phyloP scores from a whole-genome alignment of 305 asterid species.

The Solanum hybrid region DNA sequence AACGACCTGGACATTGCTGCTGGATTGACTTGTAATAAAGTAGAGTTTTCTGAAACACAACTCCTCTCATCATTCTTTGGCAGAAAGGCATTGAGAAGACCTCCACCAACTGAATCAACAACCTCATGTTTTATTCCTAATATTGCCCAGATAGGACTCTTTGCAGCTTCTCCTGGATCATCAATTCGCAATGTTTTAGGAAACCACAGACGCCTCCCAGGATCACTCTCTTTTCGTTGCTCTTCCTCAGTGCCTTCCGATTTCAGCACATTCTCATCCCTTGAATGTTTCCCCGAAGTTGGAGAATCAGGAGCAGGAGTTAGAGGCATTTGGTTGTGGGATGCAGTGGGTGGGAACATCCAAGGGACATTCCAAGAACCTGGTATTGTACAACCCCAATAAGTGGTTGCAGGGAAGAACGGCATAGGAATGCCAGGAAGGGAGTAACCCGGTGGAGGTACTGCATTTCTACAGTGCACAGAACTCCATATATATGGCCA shows the following conservation, averaged over 20 bases:
- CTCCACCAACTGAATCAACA: conserved; percentile 24
- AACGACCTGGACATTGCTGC: conserved; percentile 80
- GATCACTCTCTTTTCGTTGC: conserved; percentile 20
- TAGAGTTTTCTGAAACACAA: conserved; percentile 29
- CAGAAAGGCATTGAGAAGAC: conserved; percentile 43
- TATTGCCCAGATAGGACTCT: conserved; percentile 70
- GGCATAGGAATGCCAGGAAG: conserved; percentile 47
- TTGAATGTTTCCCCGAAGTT: conserved; percentile 63
- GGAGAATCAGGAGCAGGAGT: conserved; percentile 39
- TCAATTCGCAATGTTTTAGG: conserved; percentile 64
- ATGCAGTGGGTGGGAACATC: conserved; percentile 23
- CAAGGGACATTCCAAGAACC: conserved; percentile 51
- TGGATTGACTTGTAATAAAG: conserved; percentile 80
- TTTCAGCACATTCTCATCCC: conserved; percentile 45
- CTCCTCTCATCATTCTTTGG: conserved; percentile 34
- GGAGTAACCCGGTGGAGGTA: conserved; percentile 34
- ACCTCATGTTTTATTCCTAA: conserved; percentile 50
- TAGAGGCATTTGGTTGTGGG: conserved; percentile 21
- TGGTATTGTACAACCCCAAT: conserved; percentile 32
- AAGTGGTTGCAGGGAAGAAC: conserved; percentile 29
- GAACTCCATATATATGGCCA: conserved; percentile 70
- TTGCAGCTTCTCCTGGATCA: conserved; percentile 69
- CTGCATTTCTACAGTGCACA: conserved; percentile 34
- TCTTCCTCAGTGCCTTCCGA: conserved; percentile 11
- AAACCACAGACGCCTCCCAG: conserved; percentile 51